Percentiles rank a stretch among this genome's conserved stretches.
Conservation (phyloP, 2,329 filamentous ascomycete genomes). For the Microsporum audouinii region DNA sequence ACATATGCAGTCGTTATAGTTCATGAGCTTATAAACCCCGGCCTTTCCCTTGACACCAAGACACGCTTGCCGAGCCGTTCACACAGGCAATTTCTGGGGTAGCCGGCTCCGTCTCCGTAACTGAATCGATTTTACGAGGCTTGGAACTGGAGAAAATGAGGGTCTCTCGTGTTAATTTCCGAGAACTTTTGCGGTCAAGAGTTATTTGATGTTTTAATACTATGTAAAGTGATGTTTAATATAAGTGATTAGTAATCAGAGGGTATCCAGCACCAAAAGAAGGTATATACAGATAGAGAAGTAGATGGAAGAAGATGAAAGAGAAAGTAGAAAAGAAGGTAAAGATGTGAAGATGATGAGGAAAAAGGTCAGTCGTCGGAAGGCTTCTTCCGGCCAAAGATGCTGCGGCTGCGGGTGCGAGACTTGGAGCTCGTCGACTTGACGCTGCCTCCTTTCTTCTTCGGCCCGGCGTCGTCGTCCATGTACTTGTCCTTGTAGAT, state of each 20-base stretch:
- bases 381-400: conserved; percentile 55
- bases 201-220: not conserved
- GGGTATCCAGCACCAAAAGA: not conserved
- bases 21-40: no score
- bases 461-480: conserved; percentile 47
- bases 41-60: no score
- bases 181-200: no score
- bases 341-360: not conserved
- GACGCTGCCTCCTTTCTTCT: conserved; percentile 53
- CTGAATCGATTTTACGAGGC: not conserved
- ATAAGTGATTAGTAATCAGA: not conserved
- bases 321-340: not conserved
- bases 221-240: not conserved
- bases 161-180: not conserved
- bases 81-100: not conserved
- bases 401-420: conserved; percentile 48
- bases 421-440: conserved; percentile 43
- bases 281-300: not conserved
- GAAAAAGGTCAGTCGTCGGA: conserved; percentile 12
- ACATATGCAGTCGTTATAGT: no score
- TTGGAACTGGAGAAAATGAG: not conserved
- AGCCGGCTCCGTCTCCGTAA: no score
- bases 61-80: not conserved
- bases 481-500: conserved; percentile 93
- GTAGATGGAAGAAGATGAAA: conserved; percentile 3